phyloP scores from a whole-genome alignment of 306 rosid species.

The Potentilla sterilis region DNA sequence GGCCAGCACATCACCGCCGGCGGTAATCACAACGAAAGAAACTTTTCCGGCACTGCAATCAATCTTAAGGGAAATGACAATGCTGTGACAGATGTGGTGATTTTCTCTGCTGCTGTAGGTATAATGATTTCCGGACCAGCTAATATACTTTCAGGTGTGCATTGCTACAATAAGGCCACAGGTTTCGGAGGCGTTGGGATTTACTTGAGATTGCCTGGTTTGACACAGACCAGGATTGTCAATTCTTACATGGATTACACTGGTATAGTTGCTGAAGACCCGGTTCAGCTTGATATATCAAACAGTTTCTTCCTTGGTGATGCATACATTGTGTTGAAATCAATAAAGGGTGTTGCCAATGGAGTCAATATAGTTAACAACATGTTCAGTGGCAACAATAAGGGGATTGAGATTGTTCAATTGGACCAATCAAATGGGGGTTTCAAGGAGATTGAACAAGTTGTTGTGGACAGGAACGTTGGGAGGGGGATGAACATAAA shows the following conservation, averaged over 20 bases:
- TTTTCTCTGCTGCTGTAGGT: constrained; percentile 72
- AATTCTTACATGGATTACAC: constrained; percentile 90
- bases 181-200: constrained; percentile 88
- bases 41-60: constrained; percentile 79
- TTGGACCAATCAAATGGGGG: constrained; percentile 55
- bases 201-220: constrained; percentile 61
- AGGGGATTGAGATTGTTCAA: constrained; percentile 59
- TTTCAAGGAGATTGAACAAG: constrained; percentile 66
- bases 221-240: constrained; percentile 73
- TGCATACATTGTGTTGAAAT: constrained; percentile 61
- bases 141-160: constrained; percentile 65
- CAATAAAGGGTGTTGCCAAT: constrained; percentile 52
- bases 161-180: constrained; percentile 92
- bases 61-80: constrained; percentile 72
- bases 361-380: constrained; percentile 81
- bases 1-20: constrained; percentile 97
- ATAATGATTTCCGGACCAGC: constrained; percentile 72
- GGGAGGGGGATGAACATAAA: constrained; percentile 64
- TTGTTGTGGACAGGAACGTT: constrained; percentile 65
- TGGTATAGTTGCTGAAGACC: constrained; percentile 86
- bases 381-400: constrained; percentile 66
- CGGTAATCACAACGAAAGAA: constrained; percentile 45
- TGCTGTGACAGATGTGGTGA: constrained; percentile 75
- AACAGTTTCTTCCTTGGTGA: constrained; percentile 85
- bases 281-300: constrained; percentile 74